Evolutionary conservation across 176 grass and related monocot genomes (phyloP), one percentile per base, ranked within the genome.

Genomic region (Oryza coarctata): DNA sequence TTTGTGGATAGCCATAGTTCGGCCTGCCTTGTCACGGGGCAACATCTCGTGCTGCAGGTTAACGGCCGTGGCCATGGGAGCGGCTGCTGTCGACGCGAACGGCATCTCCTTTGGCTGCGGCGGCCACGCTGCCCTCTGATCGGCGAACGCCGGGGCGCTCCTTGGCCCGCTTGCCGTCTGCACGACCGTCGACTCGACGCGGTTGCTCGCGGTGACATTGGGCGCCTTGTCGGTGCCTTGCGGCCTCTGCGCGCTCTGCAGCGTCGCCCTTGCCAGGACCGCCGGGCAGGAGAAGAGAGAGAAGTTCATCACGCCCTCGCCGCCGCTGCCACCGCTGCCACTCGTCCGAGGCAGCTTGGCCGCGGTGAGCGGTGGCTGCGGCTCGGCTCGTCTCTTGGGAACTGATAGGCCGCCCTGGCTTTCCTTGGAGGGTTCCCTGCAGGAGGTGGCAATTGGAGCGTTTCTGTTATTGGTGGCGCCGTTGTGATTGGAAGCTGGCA

Each of bases 281-380:
- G 83, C 88, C 2, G 88, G 88, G 36, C 83, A 40, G 26, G 83
- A 89, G 88, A 89, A 89, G 72, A 86, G 65, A 9, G 87, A 82
- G 83, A 89, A 89, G 73, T 89, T 89, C 88, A 86, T 82, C 34
- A 89, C 26, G 67, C 73, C 73, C 28, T 89, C 78, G 33, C 36
- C 14, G 33, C 35, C 22, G 27, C 64, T 25, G 40, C 82, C 66
- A 44, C 57, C 78, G 33, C 36, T 10, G 33, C 35, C 22, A 22
- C 64, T 60, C 14, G n/a, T 18, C 71, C 52, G 87, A 80, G 77
- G 63, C 30, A 71, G 72, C 87, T 74, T 88, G 35, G 62, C 18
- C 27, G 49, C 29, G 30, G 36, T 30, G 52, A 74, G 57, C 38
- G 68, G 76, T 2, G 81, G 29, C 22, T 88, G 81, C 68, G 69